Percentiles rank a stretch among this genome's conserved stretches.
These are phyloP conservation scores for Hypoxylon fragiforme DNA, from an alignment of 495 filamentous ascomycete genomes.

Conservation along the genomic window DNA sequence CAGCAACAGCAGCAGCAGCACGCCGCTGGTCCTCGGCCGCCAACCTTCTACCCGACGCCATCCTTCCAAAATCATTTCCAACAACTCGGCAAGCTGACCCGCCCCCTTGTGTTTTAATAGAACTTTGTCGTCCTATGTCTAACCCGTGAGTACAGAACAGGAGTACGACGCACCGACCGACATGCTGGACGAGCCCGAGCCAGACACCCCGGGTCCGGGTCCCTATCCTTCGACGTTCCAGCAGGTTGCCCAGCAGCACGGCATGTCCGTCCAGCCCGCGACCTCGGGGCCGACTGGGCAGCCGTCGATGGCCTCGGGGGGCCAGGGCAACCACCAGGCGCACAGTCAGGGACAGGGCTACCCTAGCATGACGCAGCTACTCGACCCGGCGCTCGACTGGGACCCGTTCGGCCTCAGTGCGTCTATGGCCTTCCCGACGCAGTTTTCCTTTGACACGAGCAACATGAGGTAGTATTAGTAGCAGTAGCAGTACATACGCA, in stretches of 20 bases:
- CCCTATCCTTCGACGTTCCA: constrained; percentile 59
- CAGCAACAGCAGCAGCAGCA: constrained; percentile 40
- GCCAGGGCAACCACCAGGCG: constrained; percentile 39
- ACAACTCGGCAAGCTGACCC: constrained; percentile 92
- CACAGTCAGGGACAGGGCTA: constrained; percentile 49
- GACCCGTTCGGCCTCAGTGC: constrained; percentile 90
- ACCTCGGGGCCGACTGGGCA: constrained; percentile 44
- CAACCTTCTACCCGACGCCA: constrained; percentile 73
- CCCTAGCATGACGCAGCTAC: constrained; percentile 65
- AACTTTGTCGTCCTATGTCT: constrained; percentile 82
- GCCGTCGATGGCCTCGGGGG: constrained; percentile 37
- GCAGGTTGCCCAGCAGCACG: constrained; percentile 37
- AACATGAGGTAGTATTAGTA: constrained; percentile 51
- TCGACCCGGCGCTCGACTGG: constrained; percentile 83
- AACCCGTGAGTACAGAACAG: constrained; percentile 87
- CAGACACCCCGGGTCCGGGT: constrained; percentile 68
- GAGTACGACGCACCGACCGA: constrained; percentile 98
- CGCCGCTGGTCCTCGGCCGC: constrained; percentile 42
- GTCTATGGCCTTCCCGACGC: constrained; percentile 92
- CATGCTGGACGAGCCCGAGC: constrained; percentile 82
- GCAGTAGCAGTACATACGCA: not conserved
- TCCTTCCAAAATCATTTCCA: constrained; percentile 91
- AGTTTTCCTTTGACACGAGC: constrained; percentile 78
- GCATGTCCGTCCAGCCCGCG: constrained; percentile 47
- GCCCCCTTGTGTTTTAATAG: constrained; percentile 59